A percentile compares a stretch with the other conserved stretches of the same genome.
Evolutionary conservation across 495 filamentous ascomycete species (phyloP).

Genomic region (Durotheca rogersii): DNA sequence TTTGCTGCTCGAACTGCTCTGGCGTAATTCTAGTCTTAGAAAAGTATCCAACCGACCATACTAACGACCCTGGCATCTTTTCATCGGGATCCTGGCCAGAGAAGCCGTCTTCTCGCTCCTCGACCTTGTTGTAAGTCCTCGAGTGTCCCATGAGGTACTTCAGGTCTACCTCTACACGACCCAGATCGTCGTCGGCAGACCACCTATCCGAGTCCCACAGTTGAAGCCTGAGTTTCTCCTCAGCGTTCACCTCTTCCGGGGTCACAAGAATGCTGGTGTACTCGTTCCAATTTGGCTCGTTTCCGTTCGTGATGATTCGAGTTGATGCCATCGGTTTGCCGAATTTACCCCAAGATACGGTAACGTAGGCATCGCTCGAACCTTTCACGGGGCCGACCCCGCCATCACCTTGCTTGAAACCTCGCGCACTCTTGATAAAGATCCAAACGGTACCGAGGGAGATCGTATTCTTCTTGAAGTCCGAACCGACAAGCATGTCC

Average conservation of each 20-base stretch:
- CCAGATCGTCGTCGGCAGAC: conserved; percentile 72
- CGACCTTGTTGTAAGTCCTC: conserved; percentile 55
- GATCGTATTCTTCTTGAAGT: conserved; percentile 71
- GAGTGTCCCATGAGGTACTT: conserved; percentile 60
- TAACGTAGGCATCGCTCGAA: conserved; percentile 67
- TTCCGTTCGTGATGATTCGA: conserved; percentile 61
- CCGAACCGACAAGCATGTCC: conserved; percentile 72
- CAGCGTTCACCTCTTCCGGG: conserved; percentile 68
- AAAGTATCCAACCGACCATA: conserved; percentile 72
- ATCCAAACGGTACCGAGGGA: conserved; percentile 65
- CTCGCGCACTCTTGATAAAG: conserved; percentile 60
- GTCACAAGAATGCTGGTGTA: conserved; percentile 64
- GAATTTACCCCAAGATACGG: conserved; percentile 73
- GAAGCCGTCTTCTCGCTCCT: conserved; percentile 60
- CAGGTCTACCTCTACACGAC: conserved; percentile 64
- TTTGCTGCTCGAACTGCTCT: conserved; percentile 56
- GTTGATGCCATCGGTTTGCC: conserved; percentile 66
- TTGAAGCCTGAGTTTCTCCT: conserved; percentile 65
- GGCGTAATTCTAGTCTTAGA: conserved; percentile 60
- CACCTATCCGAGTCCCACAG: conserved; percentile 71
- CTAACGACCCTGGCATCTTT: conserved; percentile 65
- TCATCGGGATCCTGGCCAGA: conserved; percentile 60
- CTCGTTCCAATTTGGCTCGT: conserved; percentile 69
- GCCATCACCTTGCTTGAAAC: conserved; percentile 67
- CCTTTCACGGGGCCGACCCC: conserved; percentile 57